Conservation (phyloP, 768 basidiomycete genomes). For the Lentinula boryana region DNA sequence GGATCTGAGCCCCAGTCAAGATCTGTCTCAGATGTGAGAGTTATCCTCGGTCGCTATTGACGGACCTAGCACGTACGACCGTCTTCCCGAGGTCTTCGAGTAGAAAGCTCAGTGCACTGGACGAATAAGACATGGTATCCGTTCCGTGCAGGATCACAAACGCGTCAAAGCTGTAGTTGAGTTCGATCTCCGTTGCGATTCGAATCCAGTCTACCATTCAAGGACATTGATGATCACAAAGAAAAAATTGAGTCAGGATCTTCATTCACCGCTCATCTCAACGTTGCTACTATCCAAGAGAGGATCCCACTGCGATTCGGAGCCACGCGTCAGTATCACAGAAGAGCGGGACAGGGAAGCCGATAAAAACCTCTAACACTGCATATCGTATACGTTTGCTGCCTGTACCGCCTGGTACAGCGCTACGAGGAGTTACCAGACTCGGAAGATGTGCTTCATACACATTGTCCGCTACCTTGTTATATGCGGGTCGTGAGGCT, state of each 20-base stretch:
- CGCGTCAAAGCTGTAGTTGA: constrained; percentile 89
- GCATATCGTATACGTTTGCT: constrained; percentile 79
- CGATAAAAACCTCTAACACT: constrained; percentile 63
- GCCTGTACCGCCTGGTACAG: constrained; percentile 49
- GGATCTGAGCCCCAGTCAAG: constrained; percentile 90
- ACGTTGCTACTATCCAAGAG: constrained; percentile 88
- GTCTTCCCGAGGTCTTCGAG: constrained; percentile 92
- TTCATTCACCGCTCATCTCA: constrained; percentile 59
- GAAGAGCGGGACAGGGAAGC: neutral
- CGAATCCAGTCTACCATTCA: constrained; percentile 72
- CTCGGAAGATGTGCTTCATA: constrained; percentile 73
- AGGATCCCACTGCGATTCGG: constrained; percentile 64
- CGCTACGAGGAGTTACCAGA: constrained; percentile 72
- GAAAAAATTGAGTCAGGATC: neutral
- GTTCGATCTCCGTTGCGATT: constrained; percentile 87
- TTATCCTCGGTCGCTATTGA: neutral
- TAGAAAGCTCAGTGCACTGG: constrained; percentile 85
- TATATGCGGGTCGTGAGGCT: constrained; percentile 25
- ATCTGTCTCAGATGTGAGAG: constrained; percentile 42
- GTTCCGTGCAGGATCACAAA: constrained; percentile 90
- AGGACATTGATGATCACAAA: neutral
- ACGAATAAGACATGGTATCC: constrained; percentile 87
- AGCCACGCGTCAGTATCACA: constrained; percentile 6
- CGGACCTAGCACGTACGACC: constrained; percentile 41
- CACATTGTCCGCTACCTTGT: constrained; percentile 51